These are phyloP conservation scores for Colletotrichum sojae DNA, from an alignment of 2,329 filamentous ascomycete genomes.

Conservation along the genomic window DNA sequence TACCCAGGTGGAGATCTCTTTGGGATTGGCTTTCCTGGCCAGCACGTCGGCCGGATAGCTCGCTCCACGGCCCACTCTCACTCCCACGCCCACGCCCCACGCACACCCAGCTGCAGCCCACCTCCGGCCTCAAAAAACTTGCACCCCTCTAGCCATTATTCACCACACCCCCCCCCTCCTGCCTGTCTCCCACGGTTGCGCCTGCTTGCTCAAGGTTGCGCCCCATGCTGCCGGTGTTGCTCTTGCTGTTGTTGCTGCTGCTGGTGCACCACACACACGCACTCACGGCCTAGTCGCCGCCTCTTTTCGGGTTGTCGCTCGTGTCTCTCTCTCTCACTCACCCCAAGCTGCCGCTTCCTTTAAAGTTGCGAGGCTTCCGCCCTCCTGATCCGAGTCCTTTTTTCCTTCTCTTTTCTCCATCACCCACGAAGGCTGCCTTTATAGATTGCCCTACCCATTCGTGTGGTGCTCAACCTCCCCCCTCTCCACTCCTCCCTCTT, in stretches of 20 bases:
- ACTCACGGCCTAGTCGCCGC: conserved; percentile 13
- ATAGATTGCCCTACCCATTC: conserved; percentile 43
- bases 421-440: conserved; percentile 44
- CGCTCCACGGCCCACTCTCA: conserved; percentile 28
- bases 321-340: conserved; percentile 23
- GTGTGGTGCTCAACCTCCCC: conserved; percentile 42
- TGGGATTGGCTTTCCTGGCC: conserved; percentile 33
- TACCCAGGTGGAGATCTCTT: conserved; percentile 33
- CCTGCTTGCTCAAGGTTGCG: conserved; percentile 7
- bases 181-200: conserved; percentile 9
- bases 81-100: conserved; percentile 26
- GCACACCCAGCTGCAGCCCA: background rate
- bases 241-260: conserved; percentile 26
- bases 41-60: conserved; percentile 34
- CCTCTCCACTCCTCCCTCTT: conserved; percentile 37
- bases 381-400: conserved; percentile 16
- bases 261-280: conserved; percentile 10
- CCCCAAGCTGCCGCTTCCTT: conserved; percentile 34
- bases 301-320: conserved; percentile 19
- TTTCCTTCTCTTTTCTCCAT: conserved; percentile 42
- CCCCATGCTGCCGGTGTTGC: conserved; percentile 7
- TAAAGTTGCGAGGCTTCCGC: conserved; percentile 42
- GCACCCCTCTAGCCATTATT: too few relatives aligned
- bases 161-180: conserved; percentile 3
- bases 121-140: background rate